Percentiles rank a stretch among this genome's conserved stretches.
phyloP scores from a whole-genome alignment of 768 basidiomycete species.

The Serendipita sp. region DNA sequence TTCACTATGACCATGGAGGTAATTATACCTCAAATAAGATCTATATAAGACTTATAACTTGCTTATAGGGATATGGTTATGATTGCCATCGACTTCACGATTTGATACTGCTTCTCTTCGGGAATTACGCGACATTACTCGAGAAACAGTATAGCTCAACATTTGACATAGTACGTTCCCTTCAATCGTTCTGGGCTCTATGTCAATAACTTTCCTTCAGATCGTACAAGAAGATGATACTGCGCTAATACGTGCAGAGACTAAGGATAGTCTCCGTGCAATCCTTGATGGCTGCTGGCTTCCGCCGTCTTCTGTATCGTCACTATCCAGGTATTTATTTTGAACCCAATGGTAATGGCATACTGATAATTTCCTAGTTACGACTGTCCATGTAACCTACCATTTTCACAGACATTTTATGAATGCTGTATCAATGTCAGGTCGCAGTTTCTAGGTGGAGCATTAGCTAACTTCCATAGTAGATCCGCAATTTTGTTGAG shows the following conservation, averaged over 20 bases:
- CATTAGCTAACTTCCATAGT: conserved; percentile 8
- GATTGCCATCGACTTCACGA: conserved; percentile 66
- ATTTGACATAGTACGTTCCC: conserved; percentile 53
- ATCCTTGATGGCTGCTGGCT: conserved; percentile 79
- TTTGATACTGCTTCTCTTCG: conserved; percentile 76
- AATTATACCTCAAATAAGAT: conserved; percentile 9
- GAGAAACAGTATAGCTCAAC: conserved; percentile 63
- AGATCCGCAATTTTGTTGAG: conserved; percentile 80
- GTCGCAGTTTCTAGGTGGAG: neutral
- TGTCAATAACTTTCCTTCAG: conserved; percentile 24
- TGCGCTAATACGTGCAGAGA: conserved; percentile 58
- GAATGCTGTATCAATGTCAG: conserved; percentile 79
- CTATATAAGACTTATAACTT: conserved; percentile 5
- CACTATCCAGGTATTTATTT: conserved; percentile 27
- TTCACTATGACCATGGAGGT: conserved; percentile 93
- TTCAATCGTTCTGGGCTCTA: neutral
- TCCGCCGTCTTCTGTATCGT: conserved; percentile 42
- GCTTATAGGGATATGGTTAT: conserved; percentile 62
- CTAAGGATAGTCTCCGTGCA: conserved; percentile 42
- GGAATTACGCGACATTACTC: conserved; percentile 70
- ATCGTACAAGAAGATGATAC: conserved; percentile 77
- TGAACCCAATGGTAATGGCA: neutral
- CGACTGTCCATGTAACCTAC: conserved; percentile 51
- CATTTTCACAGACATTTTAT: conserved; percentile 93
- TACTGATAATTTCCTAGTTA: conserved; percentile 24